Evolutionary conservation across 2,329 filamentous ascomycete genomes (phyloP).

Genomic region (Ascochyta koolunga): DNA sequence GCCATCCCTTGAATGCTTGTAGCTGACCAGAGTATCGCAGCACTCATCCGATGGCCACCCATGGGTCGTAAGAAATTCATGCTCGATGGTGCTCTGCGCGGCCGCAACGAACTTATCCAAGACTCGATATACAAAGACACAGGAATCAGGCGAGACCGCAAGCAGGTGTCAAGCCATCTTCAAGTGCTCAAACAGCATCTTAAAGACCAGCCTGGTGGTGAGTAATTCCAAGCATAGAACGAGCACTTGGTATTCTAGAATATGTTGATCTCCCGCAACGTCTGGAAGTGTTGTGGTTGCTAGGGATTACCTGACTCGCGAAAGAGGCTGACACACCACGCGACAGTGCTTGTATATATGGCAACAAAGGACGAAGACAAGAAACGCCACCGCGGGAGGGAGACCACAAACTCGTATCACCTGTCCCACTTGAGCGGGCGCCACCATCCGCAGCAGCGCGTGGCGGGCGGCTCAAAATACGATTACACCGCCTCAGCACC

Average conservation of each 20-base stretch:
- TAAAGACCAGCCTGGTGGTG: slow-evolving; percentile 59
- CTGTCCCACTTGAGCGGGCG: slow-evolving; percentile 30
- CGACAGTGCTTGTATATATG: slow-evolving; percentile 50
- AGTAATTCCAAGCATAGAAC: slow-evolving; percentile 30
- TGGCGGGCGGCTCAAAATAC: slow-evolving; percentile 30
- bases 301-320: slow-evolving; percentile 19
- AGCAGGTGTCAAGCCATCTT: slow-evolving; percentile 69
- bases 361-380: slow-evolving; percentile 44
- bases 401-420: slow-evolving; percentile 27
- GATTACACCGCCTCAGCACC: slow-evolving; percentile 22
- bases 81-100: slow-evolving; percentile 58
- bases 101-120: slow-evolving; percentile 67
- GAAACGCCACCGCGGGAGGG: slow-evolving; percentile 26
- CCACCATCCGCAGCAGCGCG: slow-evolving; percentile 25
- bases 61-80: slow-evolving; percentile 63
- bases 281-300: slow-evolving; percentile 13
- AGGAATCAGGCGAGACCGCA: slow-evolving; percentile 59
- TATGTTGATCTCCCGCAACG: background rate
- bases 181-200: slow-evolving; percentile 66
- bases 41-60: slow-evolving; percentile 59
- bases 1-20: background rate
- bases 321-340: slow-evolving; percentile 28
- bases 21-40: slow-evolving; percentile 17
- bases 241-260: background rate
- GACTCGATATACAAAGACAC: slow-evolving; percentile 63